A percentile compares a stretch with the other conserved stretches of the same genome.
Conservation (phyloP, 306 rosid genomes). For the Prunus salicina region DNA sequence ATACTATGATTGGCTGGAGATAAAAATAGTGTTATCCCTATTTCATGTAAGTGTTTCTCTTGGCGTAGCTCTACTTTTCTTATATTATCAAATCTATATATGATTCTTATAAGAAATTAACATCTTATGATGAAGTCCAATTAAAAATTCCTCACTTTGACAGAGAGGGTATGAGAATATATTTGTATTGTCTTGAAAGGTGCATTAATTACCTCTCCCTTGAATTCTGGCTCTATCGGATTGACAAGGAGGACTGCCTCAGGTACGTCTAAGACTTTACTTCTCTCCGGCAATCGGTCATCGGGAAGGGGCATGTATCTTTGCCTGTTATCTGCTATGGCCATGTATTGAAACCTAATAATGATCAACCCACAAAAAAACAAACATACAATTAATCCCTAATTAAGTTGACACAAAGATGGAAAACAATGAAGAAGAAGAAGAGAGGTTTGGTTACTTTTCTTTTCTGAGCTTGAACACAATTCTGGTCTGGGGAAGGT, state of each 20-base stretch:
- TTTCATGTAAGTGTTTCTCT: too few relatives aligned
- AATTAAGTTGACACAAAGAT: too few relatives aligned
- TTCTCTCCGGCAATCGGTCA: slow-evolving; percentile 54
- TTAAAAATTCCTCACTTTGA: too few relatives aligned
- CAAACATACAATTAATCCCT: neutral
- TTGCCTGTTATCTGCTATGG: slow-evolving; percentile 64
- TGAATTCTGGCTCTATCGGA: slow-evolving; percentile 67
- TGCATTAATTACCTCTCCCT: slow-evolving; percentile 56
- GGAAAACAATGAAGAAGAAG: neutral
- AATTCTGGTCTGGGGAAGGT: slow-evolving; percentile 79
- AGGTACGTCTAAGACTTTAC: slow-evolving; percentile 55
- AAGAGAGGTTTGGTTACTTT: slow-evolving; percentile 30
- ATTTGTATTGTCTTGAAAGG: too few relatives aligned
- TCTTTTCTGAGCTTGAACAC: slow-evolving; percentile 87
- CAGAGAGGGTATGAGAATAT: too few relatives aligned
- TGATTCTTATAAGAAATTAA: too few relatives aligned
- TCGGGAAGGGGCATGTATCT: slow-evolving; percentile 90
- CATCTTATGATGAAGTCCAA: too few relatives aligned
- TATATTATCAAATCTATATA: too few relatives aligned
- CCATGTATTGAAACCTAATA: slow-evolving; percentile 84
- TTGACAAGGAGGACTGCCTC: slow-evolving; percentile 77
- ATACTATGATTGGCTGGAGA: too few relatives aligned
- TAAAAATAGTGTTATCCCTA: too few relatives aligned
- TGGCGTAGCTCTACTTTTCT: too few relatives aligned
- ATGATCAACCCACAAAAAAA: neutral